A percentile compares a stretch with the other conserved stretches of the same genome.
These are phyloP conservation scores for Sphagnurus paluster DNA, from an alignment of 1,284 basidiomycete genomes.

Conservation along the genomic window DNA sequence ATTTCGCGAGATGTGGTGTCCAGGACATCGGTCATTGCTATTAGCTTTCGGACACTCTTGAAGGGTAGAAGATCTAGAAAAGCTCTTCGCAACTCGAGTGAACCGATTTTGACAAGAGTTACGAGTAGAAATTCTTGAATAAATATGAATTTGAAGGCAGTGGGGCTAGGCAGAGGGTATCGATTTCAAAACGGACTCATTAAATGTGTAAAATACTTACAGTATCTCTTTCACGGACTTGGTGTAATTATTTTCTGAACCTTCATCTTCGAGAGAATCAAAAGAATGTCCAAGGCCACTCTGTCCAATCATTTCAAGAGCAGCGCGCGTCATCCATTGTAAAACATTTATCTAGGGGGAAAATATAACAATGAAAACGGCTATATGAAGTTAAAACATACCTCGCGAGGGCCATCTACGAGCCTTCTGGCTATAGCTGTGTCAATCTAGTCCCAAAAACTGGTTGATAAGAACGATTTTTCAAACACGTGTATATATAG, in stretches of 20 bases:
- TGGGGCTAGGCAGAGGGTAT: too few relatives aligned
- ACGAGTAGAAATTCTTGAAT: slow-evolving; percentile 25
- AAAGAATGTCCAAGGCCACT: slow-evolving; percentile 37
- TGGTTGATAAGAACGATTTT: neutral
- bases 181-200: slow-evolving; percentile 13
- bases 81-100: slow-evolving; percentile 34
- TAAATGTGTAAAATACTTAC: neutral
- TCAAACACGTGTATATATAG: neutral
- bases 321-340: slow-evolving; percentile 8
- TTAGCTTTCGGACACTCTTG: slow-evolving; percentile 31
- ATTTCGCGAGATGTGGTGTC: slow-evolving; percentile 36
- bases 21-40: slow-evolving; percentile 39
- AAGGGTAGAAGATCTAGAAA: slow-evolving; percentile 36
- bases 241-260: neutral
- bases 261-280: slow-evolving; percentile 17
- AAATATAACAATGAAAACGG: slow-evolving; percentile 7
- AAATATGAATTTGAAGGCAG: too few relatives aligned
- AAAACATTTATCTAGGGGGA: slow-evolving; percentile 7
- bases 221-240: slow-evolving; percentile 2
- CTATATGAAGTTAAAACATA: too few relatives aligned
- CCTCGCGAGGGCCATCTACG: slow-evolving; percentile 13
- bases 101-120: slow-evolving; percentile 31
- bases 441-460: slow-evolving; percentile 9
- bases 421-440: slow-evolving; percentile 9
- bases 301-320: slow-evolving; percentile 19